These are phyloP conservation scores for Panus rudis DNA, from an alignment of 768 basidiomycete species.

Conservation along the genomic window DNA sequence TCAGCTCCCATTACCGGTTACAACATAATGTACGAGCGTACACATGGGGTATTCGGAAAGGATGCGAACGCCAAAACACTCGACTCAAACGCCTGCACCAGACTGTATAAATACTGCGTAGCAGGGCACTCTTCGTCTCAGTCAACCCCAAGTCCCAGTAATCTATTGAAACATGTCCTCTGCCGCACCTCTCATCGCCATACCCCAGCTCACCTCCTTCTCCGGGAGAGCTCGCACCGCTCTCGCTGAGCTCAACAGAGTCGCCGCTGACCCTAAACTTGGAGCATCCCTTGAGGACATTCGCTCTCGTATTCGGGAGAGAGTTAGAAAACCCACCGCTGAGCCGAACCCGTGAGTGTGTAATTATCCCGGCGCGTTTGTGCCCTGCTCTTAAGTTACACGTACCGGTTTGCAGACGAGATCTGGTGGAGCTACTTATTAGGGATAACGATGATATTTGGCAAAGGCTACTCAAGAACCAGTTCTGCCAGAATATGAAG, in stretches of 20 bases:
- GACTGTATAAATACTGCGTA: too few relatives aligned
- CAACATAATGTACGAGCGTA: too few relatives aligned
- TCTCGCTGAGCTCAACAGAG: conserved; percentile 1
- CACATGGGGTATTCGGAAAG: too few relatives aligned
- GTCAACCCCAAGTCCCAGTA: too few relatives aligned
- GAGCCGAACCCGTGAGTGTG: neutral
- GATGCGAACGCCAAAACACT: too few relatives aligned
- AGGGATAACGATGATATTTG: conserved; percentile 11
- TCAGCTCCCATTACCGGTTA: too few relatives aligned
- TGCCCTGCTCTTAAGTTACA: too few relatives aligned
- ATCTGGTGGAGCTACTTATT: conserved; percentile 10
- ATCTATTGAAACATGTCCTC: too few relatives aligned
- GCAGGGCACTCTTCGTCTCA: too few relatives aligned
- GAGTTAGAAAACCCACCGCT: neutral
- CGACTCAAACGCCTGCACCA: too few relatives aligned
- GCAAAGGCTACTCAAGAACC: conserved; percentile 7
- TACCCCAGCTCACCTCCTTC: neutral
- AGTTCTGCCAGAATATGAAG: conserved; percentile 6
- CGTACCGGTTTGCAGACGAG: conserved; percentile 4
- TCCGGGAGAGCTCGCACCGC: neutral
- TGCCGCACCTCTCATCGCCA: conserved; percentile 1
- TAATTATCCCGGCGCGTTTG: too few relatives aligned
- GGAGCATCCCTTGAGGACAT: conserved; percentile 1
- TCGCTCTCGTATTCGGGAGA: neutral
- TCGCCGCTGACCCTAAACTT: conserved; percentile 1